These are phyloP conservation scores for Apiotrichum gamsii DNA, from an alignment of 1,284 basidiomycete species.

Conservation along the genomic window DNA sequence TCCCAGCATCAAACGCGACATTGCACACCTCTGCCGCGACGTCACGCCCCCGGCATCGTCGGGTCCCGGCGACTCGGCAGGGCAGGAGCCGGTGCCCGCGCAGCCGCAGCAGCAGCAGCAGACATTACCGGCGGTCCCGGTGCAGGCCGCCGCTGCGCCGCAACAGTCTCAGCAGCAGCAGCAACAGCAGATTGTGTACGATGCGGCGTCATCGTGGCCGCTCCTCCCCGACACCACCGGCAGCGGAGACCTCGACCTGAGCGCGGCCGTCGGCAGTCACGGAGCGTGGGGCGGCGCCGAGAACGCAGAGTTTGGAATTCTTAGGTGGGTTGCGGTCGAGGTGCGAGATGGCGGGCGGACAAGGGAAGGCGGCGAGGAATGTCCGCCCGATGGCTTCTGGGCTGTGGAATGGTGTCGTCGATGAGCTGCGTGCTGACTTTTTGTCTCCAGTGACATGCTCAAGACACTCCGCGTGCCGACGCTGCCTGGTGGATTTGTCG, in stretches of 20 bases:
- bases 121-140: no score
- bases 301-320: slow-evolving; percentile 18
- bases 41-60: slow-evolving; percentile 56
- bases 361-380: background rate
- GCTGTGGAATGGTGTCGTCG: no score
- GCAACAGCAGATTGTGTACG: slow-evolving; percentile 4
- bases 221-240: slow-evolving; percentile 31
- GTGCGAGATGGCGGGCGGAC: slow-evolving; percentile 7
- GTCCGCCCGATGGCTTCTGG: no score
- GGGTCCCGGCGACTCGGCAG: no score
- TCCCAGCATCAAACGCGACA: slow-evolving; percentile 78
- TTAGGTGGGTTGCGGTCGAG: background rate
- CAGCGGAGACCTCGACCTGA: background rate
- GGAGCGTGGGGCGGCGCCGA: slow-evolving; percentile 11
- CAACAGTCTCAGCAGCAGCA: slow-evolving; percentile 4
- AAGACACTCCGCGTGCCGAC: slow-evolving; percentile 41
- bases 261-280: background rate
- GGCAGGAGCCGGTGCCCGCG: background rate
- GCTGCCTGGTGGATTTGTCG: slow-evolving; percentile 42
- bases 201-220: slow-evolving; percentile 29
- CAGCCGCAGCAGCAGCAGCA: slow-evolving; percentile 6
- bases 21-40: slow-evolving; percentile 83
- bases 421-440: no score
- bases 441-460: slow-evolving; percentile 43
- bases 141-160: background rate